Conservation (phyloP, 176 grass and related monocot species). For the Typha latifolia region DNA sequence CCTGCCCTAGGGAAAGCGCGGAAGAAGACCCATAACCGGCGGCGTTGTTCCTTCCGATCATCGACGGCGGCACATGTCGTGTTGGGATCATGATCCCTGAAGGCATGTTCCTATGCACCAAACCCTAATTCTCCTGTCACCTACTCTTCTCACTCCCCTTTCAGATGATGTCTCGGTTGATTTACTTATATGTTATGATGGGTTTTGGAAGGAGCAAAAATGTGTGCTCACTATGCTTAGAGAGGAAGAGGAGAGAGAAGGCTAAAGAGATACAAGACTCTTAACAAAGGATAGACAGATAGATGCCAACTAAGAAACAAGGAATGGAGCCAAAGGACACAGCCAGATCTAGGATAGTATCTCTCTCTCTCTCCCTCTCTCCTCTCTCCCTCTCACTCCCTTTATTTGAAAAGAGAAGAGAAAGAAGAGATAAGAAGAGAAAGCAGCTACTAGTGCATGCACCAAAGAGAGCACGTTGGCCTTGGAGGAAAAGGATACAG, state of each 20-base stretch:
- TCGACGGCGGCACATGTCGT: constrained; percentile 56
- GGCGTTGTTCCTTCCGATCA: constrained; percentile 59
- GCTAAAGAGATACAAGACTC: neutral
- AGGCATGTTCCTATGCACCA: constrained; percentile 39
- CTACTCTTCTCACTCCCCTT: constrained; percentile 2
- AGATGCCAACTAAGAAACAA: constrained; percentile 22
- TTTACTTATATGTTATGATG: neutral
- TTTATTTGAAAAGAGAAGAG: constrained; percentile 16
- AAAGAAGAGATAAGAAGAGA: neutral
- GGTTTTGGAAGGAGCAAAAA: no score
- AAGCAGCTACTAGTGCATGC: constrained; percentile 11
- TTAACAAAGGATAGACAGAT: neutral
- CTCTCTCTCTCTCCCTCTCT: neutral
- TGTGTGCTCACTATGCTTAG: neutral
- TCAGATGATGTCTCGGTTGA: neutral
- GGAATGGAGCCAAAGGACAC: neutral
- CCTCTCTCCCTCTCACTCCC: constrained; percentile 10
- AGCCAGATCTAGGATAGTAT: constrained; percentile 36
- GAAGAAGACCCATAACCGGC: constrained; percentile 69
- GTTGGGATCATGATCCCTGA: constrained; percentile 84
- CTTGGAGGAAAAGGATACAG: neutral
- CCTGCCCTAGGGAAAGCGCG: constrained; percentile 76
- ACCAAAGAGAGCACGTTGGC: constrained; percentile 12
- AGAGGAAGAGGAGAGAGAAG: constrained; percentile 5
- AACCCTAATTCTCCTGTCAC: constrained; percentile 42